phyloP scores from a whole-genome alignment of 2,329 filamentous ascomycete genomes.

The Acephala macrosclerotiorum region DNA sequence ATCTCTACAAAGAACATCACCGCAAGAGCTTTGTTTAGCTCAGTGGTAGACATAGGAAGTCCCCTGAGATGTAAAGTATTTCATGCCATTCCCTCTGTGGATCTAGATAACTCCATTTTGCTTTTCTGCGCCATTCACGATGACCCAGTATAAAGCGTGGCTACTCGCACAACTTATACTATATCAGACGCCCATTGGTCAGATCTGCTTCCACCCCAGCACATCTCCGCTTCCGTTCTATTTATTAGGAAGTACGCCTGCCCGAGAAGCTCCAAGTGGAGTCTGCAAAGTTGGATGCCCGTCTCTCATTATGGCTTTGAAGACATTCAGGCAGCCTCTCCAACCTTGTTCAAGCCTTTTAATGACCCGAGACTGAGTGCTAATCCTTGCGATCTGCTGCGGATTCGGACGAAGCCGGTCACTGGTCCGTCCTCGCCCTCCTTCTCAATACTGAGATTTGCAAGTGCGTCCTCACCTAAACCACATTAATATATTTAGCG shows the following conservation, averaged over 20 bases:
- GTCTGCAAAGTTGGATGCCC: slow-evolving; percentile 9
- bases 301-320: slow-evolving; percentile 4
- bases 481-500: slow-evolving; percentile 27
- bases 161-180: slow-evolving; percentile 27
- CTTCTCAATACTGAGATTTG: slow-evolving; percentile 97
- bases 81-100: slow-evolving; percentile 34
- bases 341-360: slow-evolving; percentile 90
- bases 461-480: slow-evolving; percentile 94
- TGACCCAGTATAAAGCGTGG: slow-evolving; percentile 32
- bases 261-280: slow-evolving; percentile 11
- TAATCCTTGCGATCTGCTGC: slow-evolving; percentile 94
- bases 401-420: slow-evolving; percentile 96
- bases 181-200: slow-evolving; percentile 31
- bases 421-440: slow-evolving; percentile 95
- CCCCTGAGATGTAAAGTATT: slow-evolving; percentile 30
- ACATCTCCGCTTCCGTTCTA: slow-evolving; percentile 24
- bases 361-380: slow-evolving; percentile 92
- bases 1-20: too few relatives aligned
- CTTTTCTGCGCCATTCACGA: slow-evolving; percentile 41
- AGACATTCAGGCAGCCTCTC: slow-evolving; percentile 41
- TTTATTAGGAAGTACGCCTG: slow-evolving; percentile 31
- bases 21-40: neutral
- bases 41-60: neutral
- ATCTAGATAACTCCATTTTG: slow-evolving; percentile 44
- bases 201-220: slow-evolving; percentile 25